Evolutionary conservation across 768 basidiomycete species (phyloP).

Genomic region (Suillus hirtellus): DNA sequence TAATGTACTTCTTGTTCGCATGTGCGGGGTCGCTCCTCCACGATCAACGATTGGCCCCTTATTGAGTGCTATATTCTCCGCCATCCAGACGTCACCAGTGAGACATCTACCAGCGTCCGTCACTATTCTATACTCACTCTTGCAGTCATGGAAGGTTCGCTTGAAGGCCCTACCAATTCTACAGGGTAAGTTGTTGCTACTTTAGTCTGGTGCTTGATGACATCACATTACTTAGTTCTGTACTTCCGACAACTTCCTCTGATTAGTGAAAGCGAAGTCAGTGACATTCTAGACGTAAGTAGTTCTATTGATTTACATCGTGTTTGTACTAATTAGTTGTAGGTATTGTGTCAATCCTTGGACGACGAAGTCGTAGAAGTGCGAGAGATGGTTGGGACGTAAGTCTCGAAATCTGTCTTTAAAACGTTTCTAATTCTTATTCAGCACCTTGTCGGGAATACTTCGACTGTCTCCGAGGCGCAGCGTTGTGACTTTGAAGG

Average conservation of each 20-base stretch:
- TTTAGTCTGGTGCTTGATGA: neutral
- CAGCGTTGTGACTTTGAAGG: conserved; percentile 74
- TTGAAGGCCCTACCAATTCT: conserved; percentile 84
- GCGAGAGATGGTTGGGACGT: conserved; percentile 87
- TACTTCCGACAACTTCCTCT: conserved; percentile 90
- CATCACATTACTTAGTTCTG: conserved; percentile 48
- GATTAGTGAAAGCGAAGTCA: conserved; percentile 71
- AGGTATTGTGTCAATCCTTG: conserved; percentile 80
- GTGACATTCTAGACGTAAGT: conserved; percentile 77
- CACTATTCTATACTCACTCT: conserved; percentile 9
- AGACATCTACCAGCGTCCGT: conserved; percentile 25
- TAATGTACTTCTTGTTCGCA: conserved; percentile 70
- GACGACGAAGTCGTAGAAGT: conserved; percentile 90
- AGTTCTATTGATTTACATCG: neutral
- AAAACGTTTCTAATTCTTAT: conserved; percentile 22
- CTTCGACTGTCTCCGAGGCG: conserved; percentile 78
- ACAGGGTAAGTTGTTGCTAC: conserved; percentile 49
- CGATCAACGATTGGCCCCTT: conserved; percentile 65
- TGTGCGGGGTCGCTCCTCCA: conserved; percentile 85
- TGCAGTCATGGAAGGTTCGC: conserved; percentile 84
- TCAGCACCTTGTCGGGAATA: conserved; percentile 78
- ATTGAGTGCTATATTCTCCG: conserved; percentile 70
- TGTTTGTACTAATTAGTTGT: conserved; percentile 6
- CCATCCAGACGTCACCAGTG: conserved; percentile 76
- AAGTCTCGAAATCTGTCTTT: conserved; percentile 30